Evolutionary conservation across 345 rosid species (phyloP).

Genomic region (Eucalyptus pauciflora): DNA sequence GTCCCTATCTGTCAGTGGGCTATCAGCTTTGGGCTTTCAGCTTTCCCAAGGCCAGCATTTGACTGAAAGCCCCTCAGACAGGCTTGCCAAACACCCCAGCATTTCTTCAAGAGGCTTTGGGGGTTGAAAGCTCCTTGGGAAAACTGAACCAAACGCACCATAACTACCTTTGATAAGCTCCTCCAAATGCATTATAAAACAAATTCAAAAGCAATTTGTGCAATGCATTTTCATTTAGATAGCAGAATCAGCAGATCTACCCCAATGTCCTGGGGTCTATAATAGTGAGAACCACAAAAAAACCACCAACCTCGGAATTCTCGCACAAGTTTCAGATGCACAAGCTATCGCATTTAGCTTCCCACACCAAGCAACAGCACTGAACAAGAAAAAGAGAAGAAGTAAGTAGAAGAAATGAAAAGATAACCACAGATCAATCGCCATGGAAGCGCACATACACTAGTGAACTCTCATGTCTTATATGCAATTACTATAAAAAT

Average conservation of each 20-base stretch:
- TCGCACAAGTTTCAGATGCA: constrained; percentile 96
- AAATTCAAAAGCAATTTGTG: background rate
- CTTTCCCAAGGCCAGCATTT: too few relatives aligned
- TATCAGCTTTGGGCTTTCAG: too few relatives aligned
- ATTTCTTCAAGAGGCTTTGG: too few relatives aligned
- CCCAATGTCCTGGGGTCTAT: background rate
- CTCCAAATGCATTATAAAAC: background rate
- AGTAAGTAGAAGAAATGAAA: background rate
- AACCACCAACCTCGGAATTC: constrained; percentile 74
- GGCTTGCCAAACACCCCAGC: too few relatives aligned
- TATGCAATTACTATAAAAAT: background rate
- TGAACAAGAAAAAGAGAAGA: constrained; percentile 6
- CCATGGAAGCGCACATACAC: background rate
- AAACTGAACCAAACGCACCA: too few relatives aligned
- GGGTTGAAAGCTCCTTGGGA: too few relatives aligned
- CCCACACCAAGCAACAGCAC: constrained; percentile 99
- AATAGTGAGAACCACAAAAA: background rate
- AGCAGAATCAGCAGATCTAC: background rate
- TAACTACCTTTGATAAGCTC: background rate
- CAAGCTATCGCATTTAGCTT: constrained; percentile 98
- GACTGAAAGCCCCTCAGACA: too few relatives aligned
- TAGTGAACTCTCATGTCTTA: background rate
- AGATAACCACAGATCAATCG: background rate
- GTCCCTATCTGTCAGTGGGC: too few relatives aligned
- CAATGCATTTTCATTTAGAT: background rate